Evolutionary conservation across 192 early-diverging fungal species (phyloP).

Genomic region (Rhizophlyctis rosea): DNA sequence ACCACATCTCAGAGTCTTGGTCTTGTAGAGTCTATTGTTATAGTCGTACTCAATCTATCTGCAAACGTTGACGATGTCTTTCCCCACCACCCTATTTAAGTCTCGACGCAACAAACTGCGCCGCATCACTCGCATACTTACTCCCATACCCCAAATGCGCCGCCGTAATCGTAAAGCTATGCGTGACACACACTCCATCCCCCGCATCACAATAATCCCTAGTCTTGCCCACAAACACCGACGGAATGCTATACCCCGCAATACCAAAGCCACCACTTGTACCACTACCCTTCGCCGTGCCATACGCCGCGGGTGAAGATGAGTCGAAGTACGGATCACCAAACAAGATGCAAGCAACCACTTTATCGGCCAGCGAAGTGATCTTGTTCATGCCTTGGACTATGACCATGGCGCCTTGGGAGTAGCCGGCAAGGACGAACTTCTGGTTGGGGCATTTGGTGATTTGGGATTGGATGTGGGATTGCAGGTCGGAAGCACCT

Average conservation of each 20-base stretch:
- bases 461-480: not conserved
- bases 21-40: no score
- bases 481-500: slow-evolving; percentile 8
- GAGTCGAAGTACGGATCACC: slow-evolving; percentile 14
- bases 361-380: not conserved
- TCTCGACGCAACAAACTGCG: not conserved
- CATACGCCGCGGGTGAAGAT: not conserved
- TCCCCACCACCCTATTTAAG: no score
- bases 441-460: slow-evolving; percentile 3
- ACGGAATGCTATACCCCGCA: not conserved
- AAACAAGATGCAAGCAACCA: slow-evolving; percentile 15
- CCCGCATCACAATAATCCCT: slow-evolving; percentile 11
- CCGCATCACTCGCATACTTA: not conserved
- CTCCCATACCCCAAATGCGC: slow-evolving; percentile 4
- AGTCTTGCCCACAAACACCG: not conserved
- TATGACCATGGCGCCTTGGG: slow-evolving; percentile 21
- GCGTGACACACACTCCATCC: slow-evolving; percentile 1
- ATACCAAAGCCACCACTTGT: not conserved
- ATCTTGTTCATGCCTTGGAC: not conserved
- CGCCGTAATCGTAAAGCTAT: not conserved
- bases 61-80: no score
- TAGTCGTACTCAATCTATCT: no score
- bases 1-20: no score
- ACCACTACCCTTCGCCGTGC: slow-evolving; percentile 8
- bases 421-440: slow-evolving; percentile 15